Evolutionary conservation across 352 stramenopile species (phyloP), one percentile per base, ranked within the genome.

Genomic region (Albugo candida): DNA sequence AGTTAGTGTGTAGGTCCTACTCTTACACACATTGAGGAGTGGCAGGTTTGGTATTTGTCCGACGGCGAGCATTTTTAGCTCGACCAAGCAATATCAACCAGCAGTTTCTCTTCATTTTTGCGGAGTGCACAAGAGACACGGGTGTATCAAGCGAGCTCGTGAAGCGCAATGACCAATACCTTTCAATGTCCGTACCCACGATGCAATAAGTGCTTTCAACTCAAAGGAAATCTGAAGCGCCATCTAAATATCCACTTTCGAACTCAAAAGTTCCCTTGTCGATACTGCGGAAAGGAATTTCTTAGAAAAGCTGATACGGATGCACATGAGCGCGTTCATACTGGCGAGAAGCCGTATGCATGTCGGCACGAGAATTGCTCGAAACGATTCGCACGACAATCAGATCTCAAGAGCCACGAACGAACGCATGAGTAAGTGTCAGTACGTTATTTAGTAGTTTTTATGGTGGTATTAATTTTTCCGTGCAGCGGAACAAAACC

Each of bases 231-330:
- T 45, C 52, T 74, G 12, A 81, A 81, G 40, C 52, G 69, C 13
- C 69, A 81, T 49, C 41, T 53, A 34, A 79, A 73, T 35, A 78
- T 73, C 44, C 69, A 81, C 53, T 61, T 65, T 40, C 65, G 68
- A 4, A 61, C 68, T 41, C 62, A 67, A 51, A 69, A 73, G 51
- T 86, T 84, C 51, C 45, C 21, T 24, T 86, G 74, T 54, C 60
- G 63, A 36, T 67, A 65, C 49, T 86, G 74, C 47, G 55, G 54
- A 36, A 76, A 73, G 31, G 55, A 49, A 13, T 86, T 84, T 53
- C 48, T 81, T 39, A 67, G 70, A 20, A 86, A 84, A 53, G 74
- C 71, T 34, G 74, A 81, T 52, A 74, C 79, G 69, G 64, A 81
- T 49, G 69, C 81, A 14, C 73, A 85, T 52, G 67, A 73, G 37